These are phyloP conservation scores for Ballota nigra DNA, from an alignment of 257 asterid genomes.

Conservation along the genomic window DNA sequence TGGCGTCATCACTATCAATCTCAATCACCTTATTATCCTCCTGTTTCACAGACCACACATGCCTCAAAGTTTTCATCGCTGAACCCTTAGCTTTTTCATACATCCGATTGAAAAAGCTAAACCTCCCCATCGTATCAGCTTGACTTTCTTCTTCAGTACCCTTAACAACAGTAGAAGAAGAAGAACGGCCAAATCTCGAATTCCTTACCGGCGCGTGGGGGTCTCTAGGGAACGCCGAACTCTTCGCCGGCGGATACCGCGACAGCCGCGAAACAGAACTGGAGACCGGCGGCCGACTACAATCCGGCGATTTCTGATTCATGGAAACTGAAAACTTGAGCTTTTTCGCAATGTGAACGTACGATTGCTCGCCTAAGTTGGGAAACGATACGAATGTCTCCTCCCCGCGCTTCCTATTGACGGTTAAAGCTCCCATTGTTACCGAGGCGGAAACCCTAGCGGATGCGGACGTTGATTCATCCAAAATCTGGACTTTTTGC, in stretches of 20 bases:
- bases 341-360: constrained; percentile 46
- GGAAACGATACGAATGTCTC: constrained; percentile 30
- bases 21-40: constrained; percentile 46
- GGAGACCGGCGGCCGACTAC: not conserved
- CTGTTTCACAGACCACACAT: not conserved
- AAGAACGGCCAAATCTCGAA: constrained; percentile 21
- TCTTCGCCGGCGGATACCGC: constrained; percentile 39
- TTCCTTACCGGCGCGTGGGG: constrained; percentile 66
- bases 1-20: constrained; percentile 28
- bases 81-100: constrained; percentile 4
- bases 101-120: not conserved
- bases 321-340: constrained; percentile 27
- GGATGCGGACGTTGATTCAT: constrained; percentile 17
- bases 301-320: constrained; percentile 17
- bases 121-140: constrained; percentile 36
- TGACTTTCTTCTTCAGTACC: constrained; percentile 12
- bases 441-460: constrained; percentile 17
- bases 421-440: constrained; percentile 61
- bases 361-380: constrained; percentile 17
- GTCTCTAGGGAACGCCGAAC: constrained; percentile 31
- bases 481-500: not conserved
- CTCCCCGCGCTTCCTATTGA: constrained; percentile 53
- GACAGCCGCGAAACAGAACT: constrained; percentile 29
- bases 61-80: constrained; percentile 34
- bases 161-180: constrained; percentile 10